Base-by-base conservation (phyloP, 208 protist species). In the Endotrypanum monterogeii region DNA sequence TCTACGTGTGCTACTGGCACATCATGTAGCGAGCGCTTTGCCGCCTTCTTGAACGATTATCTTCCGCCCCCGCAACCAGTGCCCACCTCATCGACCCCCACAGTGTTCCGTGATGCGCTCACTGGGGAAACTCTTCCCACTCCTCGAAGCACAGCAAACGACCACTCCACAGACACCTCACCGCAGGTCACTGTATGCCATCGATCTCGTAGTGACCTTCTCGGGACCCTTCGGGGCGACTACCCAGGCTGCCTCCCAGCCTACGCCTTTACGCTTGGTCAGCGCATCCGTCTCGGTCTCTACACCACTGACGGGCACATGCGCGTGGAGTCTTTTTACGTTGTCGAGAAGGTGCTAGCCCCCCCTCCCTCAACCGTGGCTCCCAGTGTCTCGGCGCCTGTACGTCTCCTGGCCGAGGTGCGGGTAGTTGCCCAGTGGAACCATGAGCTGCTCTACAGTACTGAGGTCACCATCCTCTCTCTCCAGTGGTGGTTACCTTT, bases 251-350 rank as follows among this genome's bases (percentile, higher is more conserved):
- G 57, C 62, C 69, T 96, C 18, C 88, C 91, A 2, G 86, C 91
- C 14, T 88, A 89, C 71, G 77, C 75, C 66, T 74, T 96, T 57
- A 96, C 91, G 4, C 63, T 94, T n/a, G 91, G 91, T 3, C 91
- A 96, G 78, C 68, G 76, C 44, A 70, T 96, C 58, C 73, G 75
- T 20, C 81, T 76, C 57, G 35, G 50, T 52, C 65, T 50, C 61
- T 48, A 67, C 23, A 50, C 35, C n/a, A 55, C 32, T 11, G 61
- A 16, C 4, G 50, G 78, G 28, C 39, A 60, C 55, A 54, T 11
- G 6, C 77, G 51, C 46, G 51, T 50, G 48, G 72, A 37, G 14
- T 44, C 12, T 0, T 88, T 83, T 71, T 96, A 94, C 74, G 91
- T 96, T 61, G 73, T 71, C 37, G 44, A 70, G 11, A 96, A 96